These are phyloP conservation scores for Thelonectria blattea DNA, from an alignment of 2,329 filamentous ascomycete species.

Conservation along the genomic window DNA sequence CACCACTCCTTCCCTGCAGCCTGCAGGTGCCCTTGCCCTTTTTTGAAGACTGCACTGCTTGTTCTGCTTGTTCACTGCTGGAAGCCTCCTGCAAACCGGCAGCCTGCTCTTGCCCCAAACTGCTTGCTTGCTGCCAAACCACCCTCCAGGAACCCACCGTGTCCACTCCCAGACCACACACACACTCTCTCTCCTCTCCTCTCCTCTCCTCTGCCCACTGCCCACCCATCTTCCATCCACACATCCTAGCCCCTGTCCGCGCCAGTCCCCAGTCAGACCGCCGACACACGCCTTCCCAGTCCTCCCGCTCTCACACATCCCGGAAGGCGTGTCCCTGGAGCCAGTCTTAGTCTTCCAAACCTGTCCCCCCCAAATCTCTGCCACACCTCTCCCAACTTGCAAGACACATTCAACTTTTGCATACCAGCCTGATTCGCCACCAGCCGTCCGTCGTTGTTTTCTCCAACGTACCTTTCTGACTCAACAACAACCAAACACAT, in stretches of 20 bases:
- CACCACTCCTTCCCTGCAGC: slow-evolving; percentile 15
- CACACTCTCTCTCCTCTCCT: too few species aligned
- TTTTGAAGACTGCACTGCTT: too few species aligned
- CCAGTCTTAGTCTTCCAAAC: slow-evolving; percentile 18
- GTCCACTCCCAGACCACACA: background rate
- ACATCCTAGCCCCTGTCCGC: slow-evolving; percentile 20
- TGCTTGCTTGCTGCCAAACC: slow-evolving; percentile 18
- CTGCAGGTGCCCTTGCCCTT: too few species aligned
- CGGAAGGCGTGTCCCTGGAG: slow-evolving; percentile 25
- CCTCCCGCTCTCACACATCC: slow-evolving; percentile 24
- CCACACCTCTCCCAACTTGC: slow-evolving; percentile 35
- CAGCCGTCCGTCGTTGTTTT: slow-evolving; percentile 35
- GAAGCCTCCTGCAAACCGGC: slow-evolving; percentile 25
- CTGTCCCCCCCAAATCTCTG: slow-evolving; percentile 32
- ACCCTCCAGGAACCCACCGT: slow-evolving; percentile 10
- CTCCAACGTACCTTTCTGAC: slow-evolving; percentile 35
- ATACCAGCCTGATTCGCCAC: slow-evolving; percentile 39
- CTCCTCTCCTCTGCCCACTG: too few species aligned
- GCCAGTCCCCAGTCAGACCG: slow-evolving; percentile 21
- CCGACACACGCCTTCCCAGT: slow-evolving; percentile 35
- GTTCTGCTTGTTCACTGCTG: too few species aligned
- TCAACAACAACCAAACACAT: slow-evolving; percentile 37
- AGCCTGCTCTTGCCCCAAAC: slow-evolving; percentile 17
- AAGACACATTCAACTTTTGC: slow-evolving; percentile 32
- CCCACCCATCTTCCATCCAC: background rate